Evolutionary conservation across 768 basidiomycete species (phyloP), one percentile per base, ranked within the genome.

Genomic region (Tylopilus felleus): DNA sequence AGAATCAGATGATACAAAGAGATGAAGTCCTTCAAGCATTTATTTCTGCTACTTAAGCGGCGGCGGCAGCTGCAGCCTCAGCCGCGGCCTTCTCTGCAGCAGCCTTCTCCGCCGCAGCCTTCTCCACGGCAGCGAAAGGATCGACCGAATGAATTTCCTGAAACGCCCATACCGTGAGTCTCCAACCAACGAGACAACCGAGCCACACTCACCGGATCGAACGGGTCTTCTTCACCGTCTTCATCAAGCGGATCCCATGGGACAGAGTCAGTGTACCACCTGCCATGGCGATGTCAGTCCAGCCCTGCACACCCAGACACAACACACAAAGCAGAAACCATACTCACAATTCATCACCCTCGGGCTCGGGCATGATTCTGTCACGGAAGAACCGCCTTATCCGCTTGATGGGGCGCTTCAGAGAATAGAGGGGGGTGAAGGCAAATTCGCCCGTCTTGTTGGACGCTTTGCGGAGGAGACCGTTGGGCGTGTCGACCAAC

Each of bases 221-320:
- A 49, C 2, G 28, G 52, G 43, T 67, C 68, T 33, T 68, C 60
- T 2, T 6, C 48, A 8, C 66, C 65, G 2, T 70, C 66, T 27
- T 60, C 60, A 12, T 68, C 61, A 14, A 68, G 60, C 1, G 66
- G 66, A 4, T 63, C 59, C 66, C 68, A 70, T 17, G 66, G 68
- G 3, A 55, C 42, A 8, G 27, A 10, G 27, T 53, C 60, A 19
- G 35, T 25, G 47, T 31, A 45, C 66, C 66, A 68, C 12, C 66
- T 70, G 25, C 9, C 10, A n/a, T 17, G n/a, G 31, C 5, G 27
- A 19, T 12, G 25, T 59, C 42, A 55, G 16, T 40, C n/a, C 17
- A 27, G 22, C 38, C 5, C 4, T 13, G 1, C 38, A n/a, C 13
- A 23, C 3, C 5, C 22, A 31, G 2, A 12, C 14, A 35, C 8